phyloP scores from a whole-genome alignment of 2,329 filamentous ascomycete genomes.

The Gnomoniopsis smithogilvyi region DNA sequence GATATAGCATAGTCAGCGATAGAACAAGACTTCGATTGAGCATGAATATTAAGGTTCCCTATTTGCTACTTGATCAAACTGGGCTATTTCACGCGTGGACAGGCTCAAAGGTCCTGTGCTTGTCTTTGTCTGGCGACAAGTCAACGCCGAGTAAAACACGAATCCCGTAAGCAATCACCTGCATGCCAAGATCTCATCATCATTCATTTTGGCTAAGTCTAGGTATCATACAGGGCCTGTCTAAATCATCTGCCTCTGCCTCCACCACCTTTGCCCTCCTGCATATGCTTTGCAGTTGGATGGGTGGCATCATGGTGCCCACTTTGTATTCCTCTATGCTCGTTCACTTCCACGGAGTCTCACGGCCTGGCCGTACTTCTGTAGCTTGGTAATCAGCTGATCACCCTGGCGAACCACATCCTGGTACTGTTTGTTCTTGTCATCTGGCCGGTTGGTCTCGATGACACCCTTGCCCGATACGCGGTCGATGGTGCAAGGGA shows the following conservation, averaged over 20 bases:
- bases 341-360: conserved; percentile 91
- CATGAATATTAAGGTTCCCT: background rate
- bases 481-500: conserved; percentile 95
- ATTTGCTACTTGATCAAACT: background rate
- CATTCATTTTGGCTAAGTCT: conserved; percentile 13
- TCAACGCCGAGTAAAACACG: too few relatives aligned
- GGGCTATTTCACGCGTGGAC: background rate
- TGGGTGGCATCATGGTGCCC: background rate
- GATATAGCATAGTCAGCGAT: background rate
- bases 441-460: conserved; percentile 94
- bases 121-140: too few relatives aligned
- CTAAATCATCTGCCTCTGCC: background rate
- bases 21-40: background rate
- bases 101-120: too few relatives aligned
- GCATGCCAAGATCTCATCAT: background rate
- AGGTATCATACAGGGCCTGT: conserved; percentile 19
- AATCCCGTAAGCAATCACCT: too few relatives aligned
- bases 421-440: conserved; percentile 99
- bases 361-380: conserved; percentile 98
- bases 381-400: conserved; percentile 95
- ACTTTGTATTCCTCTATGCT: conserved; percentile 48
- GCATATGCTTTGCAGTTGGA: background rate
- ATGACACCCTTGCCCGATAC: conserved; percentile 96
- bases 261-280: background rate
- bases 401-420: conserved; percentile 98